Conservation (phyloP, 129 eudicot genomes). For the Smallanthus sonchifolius region DNA sequence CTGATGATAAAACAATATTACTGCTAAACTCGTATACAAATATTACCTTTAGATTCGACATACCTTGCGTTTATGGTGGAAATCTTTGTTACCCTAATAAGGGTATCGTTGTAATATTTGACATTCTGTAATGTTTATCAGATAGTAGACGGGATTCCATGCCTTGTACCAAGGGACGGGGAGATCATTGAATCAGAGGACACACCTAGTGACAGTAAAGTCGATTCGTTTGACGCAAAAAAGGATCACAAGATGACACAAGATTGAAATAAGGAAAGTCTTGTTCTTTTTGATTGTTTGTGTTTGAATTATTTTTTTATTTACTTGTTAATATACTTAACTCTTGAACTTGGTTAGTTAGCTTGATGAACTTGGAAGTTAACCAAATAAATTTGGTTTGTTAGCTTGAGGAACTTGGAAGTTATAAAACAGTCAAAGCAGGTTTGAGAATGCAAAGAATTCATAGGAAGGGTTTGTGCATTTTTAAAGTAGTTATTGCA, state of each 20-base stretch:
- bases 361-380: not conserved
- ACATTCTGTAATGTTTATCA: conserved; percentile 2
- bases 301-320: not conserved
- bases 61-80: not conserved
- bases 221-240: not conserved
- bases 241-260: not conserved
- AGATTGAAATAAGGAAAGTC: not conserved
- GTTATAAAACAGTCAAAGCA: not conserved
- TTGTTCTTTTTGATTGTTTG: not conserved
- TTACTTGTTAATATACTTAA: not conserved
- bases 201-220: not conserved
- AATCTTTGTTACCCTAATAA: not conserved
- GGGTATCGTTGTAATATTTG: not conserved
- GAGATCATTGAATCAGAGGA: conserved; percentile 44
- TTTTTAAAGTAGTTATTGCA: not conserved
- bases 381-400: not conserved
- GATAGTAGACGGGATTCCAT: conserved; percentile 81
- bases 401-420: not conserved
- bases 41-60: not conserved
- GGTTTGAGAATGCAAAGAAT: not conserved
- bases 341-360: not conserved
- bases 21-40: not conserved
- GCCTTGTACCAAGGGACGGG: conserved; percentile 80
- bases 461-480: not conserved
- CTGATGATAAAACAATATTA: not conserved